Evolutionary conservation across 805 yeast species (phyloP), one percentile per base, ranked within the genome.

Genomic region (Schizosaccharomyces lindneri): DNA sequence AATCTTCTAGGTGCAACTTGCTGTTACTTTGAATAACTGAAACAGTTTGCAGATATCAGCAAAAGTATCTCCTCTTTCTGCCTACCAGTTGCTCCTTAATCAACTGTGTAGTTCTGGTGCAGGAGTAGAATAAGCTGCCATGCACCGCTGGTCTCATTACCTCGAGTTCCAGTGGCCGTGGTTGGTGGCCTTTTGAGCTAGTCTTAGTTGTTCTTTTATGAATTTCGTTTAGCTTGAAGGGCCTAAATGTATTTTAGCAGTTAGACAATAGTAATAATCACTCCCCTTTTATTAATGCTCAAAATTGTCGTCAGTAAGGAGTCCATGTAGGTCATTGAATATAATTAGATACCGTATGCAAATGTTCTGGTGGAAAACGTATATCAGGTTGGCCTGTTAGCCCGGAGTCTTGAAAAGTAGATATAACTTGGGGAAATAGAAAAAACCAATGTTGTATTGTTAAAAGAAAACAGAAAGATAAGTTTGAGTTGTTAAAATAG

Each of bases 31-130:
- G 51, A 24, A 24, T n/a, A 19, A 46, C 27, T 19, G 21, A 19
- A 46, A n/a, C 21, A 24, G 27, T 19, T 46, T 17, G 27, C 27
- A 46, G 27, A 24, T 24, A 11, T 46, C 27, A 46, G 51, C 27
- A 46, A 19, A 46, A 46, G 5, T 9, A 46, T 46, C 57, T 51
- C 57, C 57, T 51, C 57, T 51, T 51, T 51, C 57, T 51, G 57
- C 57, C 57, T 51, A 29, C 32, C 57, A 4, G 57, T 51, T 51
- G 57, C 27, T 29, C 32, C 9, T 24, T 51, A 29, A 51, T 51
- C 57, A 51, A 29, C 57, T 21, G 57, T 17, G 57, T 29, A 51
- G 57, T 51, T 51, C 57, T 51, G 57, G 57, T 51, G 57, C n/a
- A 51, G 57, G 57, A 51, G 57, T 24, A 51, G 15, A 51, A 6